Base-by-base conservation (phyloP, 140 eudicot genomes). In the Erigeron philadelphicus region DNA sequence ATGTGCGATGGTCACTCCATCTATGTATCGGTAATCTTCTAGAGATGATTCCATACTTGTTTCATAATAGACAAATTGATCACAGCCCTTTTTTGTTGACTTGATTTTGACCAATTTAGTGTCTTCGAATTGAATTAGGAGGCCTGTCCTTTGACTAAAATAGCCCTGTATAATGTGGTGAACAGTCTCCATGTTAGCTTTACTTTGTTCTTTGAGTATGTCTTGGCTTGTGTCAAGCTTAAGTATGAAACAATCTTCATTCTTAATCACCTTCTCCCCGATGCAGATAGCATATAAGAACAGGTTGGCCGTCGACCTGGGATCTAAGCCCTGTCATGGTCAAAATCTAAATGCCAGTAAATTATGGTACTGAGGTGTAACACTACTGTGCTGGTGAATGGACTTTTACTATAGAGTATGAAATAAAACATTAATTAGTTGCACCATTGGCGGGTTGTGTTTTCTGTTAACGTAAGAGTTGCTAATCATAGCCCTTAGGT, bases 61-160 rank as follows among this genome's bases (percentile, higher is more conserved):
- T 74, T 88, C 95, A 74, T 87, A 88, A 54, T 72, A 88, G 31
- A 88, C 93, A 47, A 64, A 70, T 3, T 77, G 84, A 16, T 83
- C 93, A 11, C 79, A 67, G 1, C 75, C 78, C 68, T 78, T 79
- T 0, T 78, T 76, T 4, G 85, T 57, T 50, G 67, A 67, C 79
- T 84, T 92, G 81, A 88, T 82, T 11, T 82, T 74, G 61, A 92
- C 87, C 66, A 92, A 45, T 53, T 85, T 84, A 19, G 96, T 84
- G 81, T 92, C 98, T 70, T 86, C 95, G 38, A 92, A 86, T 68
- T 88, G 88, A 15, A 86, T 68, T 8, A 92, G 79, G 7, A 92
- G 95, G 13, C 98, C 98, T 4, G 98, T 80, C 58, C 86, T 67
- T 75, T 92, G 98, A 85, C 98, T 92, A 70, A 92, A 88, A 81